Base-by-base conservation (phyloP, 768 basidiomycete species). In the Serendipita sp. region DNA sequence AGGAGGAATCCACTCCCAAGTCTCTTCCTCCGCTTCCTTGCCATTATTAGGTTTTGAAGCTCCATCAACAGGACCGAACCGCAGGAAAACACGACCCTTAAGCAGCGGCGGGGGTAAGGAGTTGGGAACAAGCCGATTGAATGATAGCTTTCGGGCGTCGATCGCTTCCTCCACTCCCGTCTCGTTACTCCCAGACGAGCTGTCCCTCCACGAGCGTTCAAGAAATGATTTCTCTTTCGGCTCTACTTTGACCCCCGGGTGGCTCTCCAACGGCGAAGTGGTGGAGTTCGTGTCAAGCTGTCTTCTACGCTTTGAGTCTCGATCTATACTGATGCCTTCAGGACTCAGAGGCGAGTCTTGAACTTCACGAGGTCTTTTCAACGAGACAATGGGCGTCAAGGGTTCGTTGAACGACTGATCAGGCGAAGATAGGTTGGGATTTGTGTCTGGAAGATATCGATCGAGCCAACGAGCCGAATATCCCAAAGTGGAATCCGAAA, bases 1-100 rank as follows among this genome's bases (percentile, higher is more conserved):
- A n/a, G 53, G 53, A n/a, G 53, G 53, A 33, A 58, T 58, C 53
- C 53, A 58, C 30, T 58, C 53, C 53, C 53, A 58, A 11, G 31
- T 34, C 17, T 58, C 53, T 31, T 58, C 53, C 17, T 24, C 22
- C 53, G 11, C n/a, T 50, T 28, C 45, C 22, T 22, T 22, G 1
- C 22, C 20, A 31, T 22, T 11, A 31, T 17, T 13, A 48, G 45
- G 9, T 20, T n/a, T n/a, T 17, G n/a, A 9, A 28, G 45, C 9
- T 20, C 9, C 26, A 9, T 48, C 45, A 9, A 48, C 26, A 7
- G 45, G n/a, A 24, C 24, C 53, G 28, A 58, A 22, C 17, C 53
- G 13, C 4, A 58, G 53, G 53, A 58, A 58, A 28, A 58, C 53
- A n/a, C 53, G 53, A 11, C 53, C 53, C 9, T 33, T 33, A n/a